Evolutionary conservation across 345 rosid species (phyloP).

Genomic region (Melastoma malabathricum): DNA sequence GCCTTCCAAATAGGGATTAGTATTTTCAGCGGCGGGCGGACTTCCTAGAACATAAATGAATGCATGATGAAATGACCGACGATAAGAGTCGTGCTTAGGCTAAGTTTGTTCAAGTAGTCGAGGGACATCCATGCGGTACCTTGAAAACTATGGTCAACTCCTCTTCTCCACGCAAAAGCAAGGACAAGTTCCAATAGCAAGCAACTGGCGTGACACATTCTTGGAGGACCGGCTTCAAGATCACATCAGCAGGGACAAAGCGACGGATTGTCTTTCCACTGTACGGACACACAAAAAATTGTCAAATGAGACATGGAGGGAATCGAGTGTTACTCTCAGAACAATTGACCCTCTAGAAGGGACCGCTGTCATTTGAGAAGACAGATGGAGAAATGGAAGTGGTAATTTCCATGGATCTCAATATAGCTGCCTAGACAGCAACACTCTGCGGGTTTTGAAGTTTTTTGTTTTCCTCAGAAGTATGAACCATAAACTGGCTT

Average conservation of each 20-base stretch:
- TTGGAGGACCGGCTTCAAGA: slow-evolving; percentile 67
- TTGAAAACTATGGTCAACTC: slow-evolving; percentile 53
- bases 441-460: too few species aligned
- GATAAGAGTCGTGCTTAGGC: not conserved
- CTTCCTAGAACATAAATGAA: slow-evolving; percentile 30
- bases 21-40: slow-evolving; percentile 62
- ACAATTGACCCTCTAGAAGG: not conserved
- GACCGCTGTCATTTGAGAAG: not conserved
- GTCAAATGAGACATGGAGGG: not conserved
- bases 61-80: not conserved
- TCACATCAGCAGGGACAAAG: slow-evolving; percentile 59
- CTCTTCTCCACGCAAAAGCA: slow-evolving; percentile 46
- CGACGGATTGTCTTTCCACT: slow-evolving; percentile 50
- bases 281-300: not conserved
- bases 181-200: slow-evolving; percentile 80
- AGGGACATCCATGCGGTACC: slow-evolving; percentile 25
- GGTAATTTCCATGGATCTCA: too few species aligned
- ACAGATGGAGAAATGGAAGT: not conserved
- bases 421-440: too few species aligned
- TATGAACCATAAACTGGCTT: too few species aligned
- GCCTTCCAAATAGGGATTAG: slow-evolving; percentile 79
- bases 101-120: not conserved
- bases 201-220: slow-evolving; percentile 71
- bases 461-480: too few species aligned
- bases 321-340: not conserved